phyloP scores from a whole-genome alignment of 441 rosid genomes.

The Bocquillonia castaneifolia region DNA sequence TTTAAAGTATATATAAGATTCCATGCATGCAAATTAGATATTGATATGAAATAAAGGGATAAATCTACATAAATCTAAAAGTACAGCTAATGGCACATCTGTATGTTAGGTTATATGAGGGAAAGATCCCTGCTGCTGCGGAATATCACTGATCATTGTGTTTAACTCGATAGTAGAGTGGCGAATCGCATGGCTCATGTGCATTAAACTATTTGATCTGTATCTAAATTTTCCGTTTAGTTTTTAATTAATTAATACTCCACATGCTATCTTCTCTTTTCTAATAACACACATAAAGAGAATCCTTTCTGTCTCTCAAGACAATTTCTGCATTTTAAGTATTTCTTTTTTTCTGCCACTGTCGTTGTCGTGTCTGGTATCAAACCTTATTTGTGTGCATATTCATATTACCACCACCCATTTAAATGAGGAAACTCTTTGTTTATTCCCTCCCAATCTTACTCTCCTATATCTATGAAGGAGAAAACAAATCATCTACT shows the following conservation, averaged over 20 bases:
- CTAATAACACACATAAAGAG: not conserved
- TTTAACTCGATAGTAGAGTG: no score
- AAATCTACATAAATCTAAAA: no score
- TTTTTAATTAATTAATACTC: not conserved
- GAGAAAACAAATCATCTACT: not conserved
- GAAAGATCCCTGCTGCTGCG: no score
- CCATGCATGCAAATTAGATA: no score
- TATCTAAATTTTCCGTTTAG: no score
- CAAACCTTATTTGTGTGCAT: not conserved
- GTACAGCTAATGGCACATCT: no score
- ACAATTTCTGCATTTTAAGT: not conserved
- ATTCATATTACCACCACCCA: not conserved
- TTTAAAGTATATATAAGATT: no score
- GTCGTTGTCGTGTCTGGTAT: not conserved
- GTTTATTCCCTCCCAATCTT: not conserved
- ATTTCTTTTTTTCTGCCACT: not conserved
- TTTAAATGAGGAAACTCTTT: not conserved
- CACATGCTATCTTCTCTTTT: not conserved
- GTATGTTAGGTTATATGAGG: no score
- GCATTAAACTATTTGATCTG: not conserved
- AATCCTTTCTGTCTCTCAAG: conserved; percentile 5
- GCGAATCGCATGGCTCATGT: conserved; percentile 5
- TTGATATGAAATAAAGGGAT: no score
- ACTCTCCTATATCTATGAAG: no score
- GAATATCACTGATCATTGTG: no score